Evolutionary conservation across 1,139 yeast species (phyloP).

Genomic region (Lodderomyces oxycetoniae): DNA sequence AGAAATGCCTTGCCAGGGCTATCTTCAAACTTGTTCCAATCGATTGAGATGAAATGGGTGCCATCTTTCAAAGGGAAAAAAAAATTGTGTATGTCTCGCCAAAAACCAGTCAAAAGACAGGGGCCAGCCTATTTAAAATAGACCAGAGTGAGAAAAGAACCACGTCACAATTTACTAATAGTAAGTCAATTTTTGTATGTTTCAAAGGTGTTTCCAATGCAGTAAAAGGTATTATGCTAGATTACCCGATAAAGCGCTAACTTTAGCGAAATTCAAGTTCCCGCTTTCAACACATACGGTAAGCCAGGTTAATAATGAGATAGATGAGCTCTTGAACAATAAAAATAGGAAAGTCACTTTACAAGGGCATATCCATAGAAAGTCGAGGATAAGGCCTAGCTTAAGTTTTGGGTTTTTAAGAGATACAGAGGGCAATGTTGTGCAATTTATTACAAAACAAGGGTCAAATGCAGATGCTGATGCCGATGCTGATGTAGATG

Average conservation of each 20-base stretch:
- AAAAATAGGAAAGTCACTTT: slow-evolving; percentile 29
- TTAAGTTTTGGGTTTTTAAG: slow-evolving; percentile 69
- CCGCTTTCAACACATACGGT: slow-evolving; percentile 36
- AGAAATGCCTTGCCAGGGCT: too few relatives aligned
- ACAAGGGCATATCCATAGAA: slow-evolving; percentile 79
- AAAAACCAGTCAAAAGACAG: too few relatives aligned
- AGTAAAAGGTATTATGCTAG: slow-evolving; percentile 10
- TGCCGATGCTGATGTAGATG: slow-evolving; percentile 31
- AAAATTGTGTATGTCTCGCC: too few relatives aligned
- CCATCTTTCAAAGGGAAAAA: too few relatives aligned
- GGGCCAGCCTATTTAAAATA: too few relatives aligned
- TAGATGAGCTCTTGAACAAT: slow-evolving; percentile 15
- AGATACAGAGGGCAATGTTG: slow-evolving; percentile 61
- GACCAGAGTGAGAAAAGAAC: too few relatives aligned
- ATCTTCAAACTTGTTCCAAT: too few relatives aligned
- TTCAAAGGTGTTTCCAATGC: too few relatives aligned
- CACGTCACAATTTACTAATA: too few relatives aligned
- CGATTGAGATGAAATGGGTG: too few relatives aligned
- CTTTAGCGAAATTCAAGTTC: slow-evolving; percentile 34
- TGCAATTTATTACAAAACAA: slow-evolving; percentile 70
- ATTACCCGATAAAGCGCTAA: slow-evolving; percentile 22
- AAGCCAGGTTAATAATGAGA: slow-evolving; percentile 8
- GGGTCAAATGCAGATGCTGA: too few relatives aligned
- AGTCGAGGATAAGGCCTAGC: slow-evolving; percentile 48
- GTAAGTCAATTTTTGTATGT: too few relatives aligned